Evolutionary conservation across 192 early-diverging fungal genomes (phyloP), one percentile per base, ranked within the genome.

Genomic region (Jimgerdemannia lactiflua): DNA sequence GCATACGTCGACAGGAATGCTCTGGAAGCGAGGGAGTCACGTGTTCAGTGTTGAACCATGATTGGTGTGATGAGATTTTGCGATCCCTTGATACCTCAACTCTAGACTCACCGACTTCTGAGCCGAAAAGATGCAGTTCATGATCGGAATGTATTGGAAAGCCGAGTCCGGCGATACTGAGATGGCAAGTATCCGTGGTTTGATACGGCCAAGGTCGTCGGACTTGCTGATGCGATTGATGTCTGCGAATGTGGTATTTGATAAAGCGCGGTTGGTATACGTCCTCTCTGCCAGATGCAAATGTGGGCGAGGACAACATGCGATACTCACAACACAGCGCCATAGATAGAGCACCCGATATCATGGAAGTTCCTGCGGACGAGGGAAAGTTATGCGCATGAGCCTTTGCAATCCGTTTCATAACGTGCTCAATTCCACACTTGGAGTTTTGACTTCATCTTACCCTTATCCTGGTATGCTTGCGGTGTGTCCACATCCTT

Each of bases 111-210:
- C 94, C 63, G 84, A 77, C 73, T 95, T 96, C 82, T 99, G 96
- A 2, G 97, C 97, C 0, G 96, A 93, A 84, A 99, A 99, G 49
- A 99, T 98, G 72, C 89, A 92, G 80, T 99, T 99, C 98, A 99
- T 99, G 43, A 97, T 90, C 3, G 95, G 86, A 68, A 99, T 96
- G 74, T 99, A 98, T 76, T 99, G 94, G 59, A 86, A 84, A 4
- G 98, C 87, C 2, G 90, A 84, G 76, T 99, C 98, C 2, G 91
- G 91, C 0, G 95, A 96, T 8, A 94, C 94, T 0, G 96, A 96
- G 4, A 99, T 65, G 0, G 95, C 84, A 4, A 98, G 81, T 64
- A 99, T 94, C 40, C 97, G 88, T 29, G 96, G 87, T 75, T 91
- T 86, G 70, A 93, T 75, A 43, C 86, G 82, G 4, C 81, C 83